phyloP scores from a whole-genome alignment of 139 green algal genomes.

The Chlamydomonas sp. region DNA sequence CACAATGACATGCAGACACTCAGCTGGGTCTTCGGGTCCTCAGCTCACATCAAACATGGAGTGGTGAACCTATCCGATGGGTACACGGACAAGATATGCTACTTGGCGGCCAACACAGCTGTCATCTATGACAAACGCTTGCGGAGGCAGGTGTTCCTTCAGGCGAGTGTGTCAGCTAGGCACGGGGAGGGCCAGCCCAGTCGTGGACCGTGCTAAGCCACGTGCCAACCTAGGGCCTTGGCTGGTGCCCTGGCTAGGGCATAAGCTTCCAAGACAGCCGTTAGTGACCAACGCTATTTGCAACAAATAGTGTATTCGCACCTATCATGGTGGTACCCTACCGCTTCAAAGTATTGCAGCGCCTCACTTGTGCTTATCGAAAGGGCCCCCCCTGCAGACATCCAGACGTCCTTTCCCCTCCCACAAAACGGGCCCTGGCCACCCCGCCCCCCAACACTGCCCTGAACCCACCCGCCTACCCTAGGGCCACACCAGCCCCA shows the following conservation, averaged over 20 bases:
- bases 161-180: slow-evolving; percentile 20
- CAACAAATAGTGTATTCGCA: too few species aligned
- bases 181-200: not conserved
- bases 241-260: too few species aligned
- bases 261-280: too few species aligned
- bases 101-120: slow-evolving; percentile 71
- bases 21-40: slow-evolving; percentile 66
- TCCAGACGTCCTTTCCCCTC: too few species aligned
- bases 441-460: not conserved
- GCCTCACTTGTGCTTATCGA: too few species aligned
- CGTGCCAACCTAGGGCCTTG: too few species aligned
- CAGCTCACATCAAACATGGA: slow-evolving; percentile 44
- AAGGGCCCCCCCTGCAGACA: too few species aligned
- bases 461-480: not conserved
- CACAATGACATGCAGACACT: slow-evolving; percentile 48
- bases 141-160: slow-evolving; percentile 58
- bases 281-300: too few species aligned
- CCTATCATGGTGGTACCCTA: too few species aligned
- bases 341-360: too few species aligned
- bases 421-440: not conserved
- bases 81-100: slow-evolving; percentile 62
- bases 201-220: too few species aligned
- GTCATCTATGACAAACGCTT: slow-evolving; percentile 69
- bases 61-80: slow-evolving; percentile 67
- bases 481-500: slow-evolving; percentile 79